A percentile compares a stretch with the other conserved stretches of the same genome.
Conservation (phyloP, 768 basidiomycete species). For the Saitozyma podzolica region DNA sequence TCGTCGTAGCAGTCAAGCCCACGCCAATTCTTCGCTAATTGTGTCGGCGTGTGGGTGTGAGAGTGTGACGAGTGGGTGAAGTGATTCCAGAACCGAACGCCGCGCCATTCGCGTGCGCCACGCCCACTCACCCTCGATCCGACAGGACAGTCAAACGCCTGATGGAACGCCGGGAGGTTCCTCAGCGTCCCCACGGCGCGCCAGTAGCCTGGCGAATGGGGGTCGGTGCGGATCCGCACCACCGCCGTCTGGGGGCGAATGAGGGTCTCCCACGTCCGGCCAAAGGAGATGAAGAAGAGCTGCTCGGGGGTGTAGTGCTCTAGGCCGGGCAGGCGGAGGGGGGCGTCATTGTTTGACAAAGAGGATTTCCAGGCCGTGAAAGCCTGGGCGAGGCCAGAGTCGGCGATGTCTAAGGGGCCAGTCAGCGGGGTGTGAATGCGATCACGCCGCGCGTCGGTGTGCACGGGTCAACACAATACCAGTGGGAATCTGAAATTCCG, state of each 20-base stretch:
- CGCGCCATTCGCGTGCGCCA: neutral
- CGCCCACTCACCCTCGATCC: slow-evolving; percentile 65
- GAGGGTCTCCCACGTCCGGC: slow-evolving; percentile 79
- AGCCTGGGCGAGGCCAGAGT: slow-evolving; percentile 57
- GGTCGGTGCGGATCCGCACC: slow-evolving; percentile 74
- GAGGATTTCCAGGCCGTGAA: slow-evolving; percentile 87
- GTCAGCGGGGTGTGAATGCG: too few species aligned
- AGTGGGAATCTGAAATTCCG: neutral
- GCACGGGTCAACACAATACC: neutral
- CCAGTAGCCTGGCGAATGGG: slow-evolving; percentile 78
- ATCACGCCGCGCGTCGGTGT: too few species aligned
- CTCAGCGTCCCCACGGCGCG: slow-evolving; percentile 82
- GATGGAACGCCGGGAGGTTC: slow-evolving; percentile 84
- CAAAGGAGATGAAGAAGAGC: slow-evolving; percentile 90
- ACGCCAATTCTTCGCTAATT: neutral
- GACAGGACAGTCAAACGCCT: slow-evolving; percentile 77
- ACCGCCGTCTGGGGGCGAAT: slow-evolving; percentile 77
- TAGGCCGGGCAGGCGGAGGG: slow-evolving; percentile 73
- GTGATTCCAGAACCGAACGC: neutral
- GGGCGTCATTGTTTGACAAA: slow-evolving; percentile 60
- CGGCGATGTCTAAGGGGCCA: slow-evolving; percentile 39
- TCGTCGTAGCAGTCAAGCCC: neutral
- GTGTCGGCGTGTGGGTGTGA: neutral
- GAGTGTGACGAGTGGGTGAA: neutral
- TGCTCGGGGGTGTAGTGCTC: slow-evolving; percentile 62